Conservation (phyloP, 2,329 filamentous ascomycete species). For the Cyclaneusma minus region DNA sequence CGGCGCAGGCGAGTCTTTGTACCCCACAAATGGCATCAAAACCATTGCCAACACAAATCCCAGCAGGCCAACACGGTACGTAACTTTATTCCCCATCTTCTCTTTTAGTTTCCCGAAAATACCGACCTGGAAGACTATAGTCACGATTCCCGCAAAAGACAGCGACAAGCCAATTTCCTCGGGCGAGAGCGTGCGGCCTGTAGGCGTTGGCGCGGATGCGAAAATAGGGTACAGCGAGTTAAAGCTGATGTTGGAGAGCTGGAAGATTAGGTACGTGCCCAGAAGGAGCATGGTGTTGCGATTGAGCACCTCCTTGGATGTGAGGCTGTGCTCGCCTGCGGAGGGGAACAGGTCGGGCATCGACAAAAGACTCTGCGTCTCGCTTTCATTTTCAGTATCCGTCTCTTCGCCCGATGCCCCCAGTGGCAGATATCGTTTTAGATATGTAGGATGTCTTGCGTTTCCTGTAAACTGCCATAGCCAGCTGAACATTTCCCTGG, state of each 20-base stretch:
- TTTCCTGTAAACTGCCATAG: conserved; percentile 52
- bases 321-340: conserved; percentile 30
- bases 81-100: conserved; percentile 69
- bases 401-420: conserved; percentile 20
- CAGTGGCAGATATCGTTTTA: conserved; percentile 21
- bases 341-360: conserved; percentile 23
- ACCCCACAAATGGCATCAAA: conserved; percentile 80
- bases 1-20: conserved; percentile 42
- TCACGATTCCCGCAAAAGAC: conserved; percentile 69
- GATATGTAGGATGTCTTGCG: conserved; percentile 40
- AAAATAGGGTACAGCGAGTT: conserved; percentile 95
- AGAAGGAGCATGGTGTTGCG: conserved; percentile 71
- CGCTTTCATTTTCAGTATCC: conserved; percentile 19
- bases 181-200: conserved; percentile 60
- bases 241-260: conserved; percentile 86
- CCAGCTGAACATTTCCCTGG: conserved; percentile 48
- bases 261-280: conserved; percentile 79
- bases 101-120: conserved; percentile 68
- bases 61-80: conserved; percentile 64
- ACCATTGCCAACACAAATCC: conserved; percentile 72
- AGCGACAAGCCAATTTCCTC: conserved; percentile 73
- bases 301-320: conserved; percentile 49
- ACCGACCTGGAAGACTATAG: conserved; percentile 80
- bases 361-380: conserved; percentile 14
- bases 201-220: conserved; percentile 57